These are phyloP conservation scores for Termitomyces sp. DNA, from an alignment of 768 basidiomycete species.

Conservation along the genomic window DNA sequence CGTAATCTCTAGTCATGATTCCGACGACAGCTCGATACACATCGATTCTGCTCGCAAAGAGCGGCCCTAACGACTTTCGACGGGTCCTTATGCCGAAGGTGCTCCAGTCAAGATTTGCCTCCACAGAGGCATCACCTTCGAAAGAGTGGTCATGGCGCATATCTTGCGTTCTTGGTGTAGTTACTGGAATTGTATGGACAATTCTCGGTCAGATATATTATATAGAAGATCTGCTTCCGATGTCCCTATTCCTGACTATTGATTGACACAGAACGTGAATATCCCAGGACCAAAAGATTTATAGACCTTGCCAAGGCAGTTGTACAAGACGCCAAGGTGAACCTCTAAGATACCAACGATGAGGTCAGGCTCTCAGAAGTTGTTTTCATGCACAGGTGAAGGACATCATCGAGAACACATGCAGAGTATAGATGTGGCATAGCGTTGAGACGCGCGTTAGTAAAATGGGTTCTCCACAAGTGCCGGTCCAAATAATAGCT, in stretches of 20 bases:
- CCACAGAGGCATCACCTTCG: too few species aligned
- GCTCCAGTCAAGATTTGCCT: background rate
- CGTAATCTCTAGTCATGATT: background rate
- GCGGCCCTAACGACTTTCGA: background rate
- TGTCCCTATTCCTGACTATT: background rate
- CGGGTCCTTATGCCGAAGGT: background rate
- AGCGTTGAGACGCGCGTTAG: background rate
- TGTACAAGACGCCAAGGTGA: background rate
- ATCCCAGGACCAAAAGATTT: background rate
- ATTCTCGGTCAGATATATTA: background rate
- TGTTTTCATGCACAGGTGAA: background rate
- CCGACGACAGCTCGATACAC: background rate
- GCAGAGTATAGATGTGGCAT: background rate
- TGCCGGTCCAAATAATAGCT: too few species aligned
- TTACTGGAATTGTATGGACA: background rate
- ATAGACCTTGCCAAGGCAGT: background rate
- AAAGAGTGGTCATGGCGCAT: too few species aligned
- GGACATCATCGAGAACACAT: background rate
- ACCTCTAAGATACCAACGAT: background rate
- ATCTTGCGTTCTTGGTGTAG: background rate
- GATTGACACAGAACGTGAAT: background rate
- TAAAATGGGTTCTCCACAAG: background rate
- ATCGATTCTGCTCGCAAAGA: background rate
- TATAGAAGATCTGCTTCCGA: background rate
- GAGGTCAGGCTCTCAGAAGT: background rate